These are phyloP conservation scores for Verbena officinalis DNA, from an alignment of 257 asterid species.

Conservation along the genomic window DNA sequence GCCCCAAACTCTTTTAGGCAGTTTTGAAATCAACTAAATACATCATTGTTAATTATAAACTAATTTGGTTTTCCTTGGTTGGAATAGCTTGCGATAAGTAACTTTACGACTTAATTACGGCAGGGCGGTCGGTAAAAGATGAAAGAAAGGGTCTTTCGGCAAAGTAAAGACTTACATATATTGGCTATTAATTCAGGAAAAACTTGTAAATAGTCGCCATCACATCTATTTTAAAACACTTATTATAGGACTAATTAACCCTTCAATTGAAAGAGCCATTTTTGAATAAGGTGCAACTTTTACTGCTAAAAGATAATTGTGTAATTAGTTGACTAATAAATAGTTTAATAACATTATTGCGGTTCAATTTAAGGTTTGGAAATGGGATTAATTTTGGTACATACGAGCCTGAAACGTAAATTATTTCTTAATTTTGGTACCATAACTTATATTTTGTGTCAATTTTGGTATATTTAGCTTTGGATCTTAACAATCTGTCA, in stretches of 20 bases:
- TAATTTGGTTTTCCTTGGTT: conserved; percentile 8
- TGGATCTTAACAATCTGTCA: no score
- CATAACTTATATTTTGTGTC: no score
- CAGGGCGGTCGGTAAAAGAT: conserved; percentile 34
- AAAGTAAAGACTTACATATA: conserved; percentile 21
- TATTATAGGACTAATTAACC: conserved; percentile 11
- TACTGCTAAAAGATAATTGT: neutral
- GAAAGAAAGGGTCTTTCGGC: conserved; percentile 44
- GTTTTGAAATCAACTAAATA: no score
- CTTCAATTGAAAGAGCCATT: conserved; percentile 10
- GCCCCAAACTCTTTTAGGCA: no score
- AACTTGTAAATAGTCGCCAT: neutral
- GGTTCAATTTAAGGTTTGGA: no score
- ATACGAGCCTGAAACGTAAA: no score
- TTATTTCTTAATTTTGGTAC: no score
- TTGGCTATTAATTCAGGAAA: conserved; percentile 19
- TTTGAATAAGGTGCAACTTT: conserved; percentile 1
- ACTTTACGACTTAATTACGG: conserved; percentile 11
- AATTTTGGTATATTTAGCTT: no score
- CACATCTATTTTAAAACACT: conserved; percentile 7
- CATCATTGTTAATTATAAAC: no score
- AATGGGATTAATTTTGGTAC: no score
- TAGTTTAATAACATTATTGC: no score
- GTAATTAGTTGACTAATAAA: neutral
- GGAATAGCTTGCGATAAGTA: neutral